Evolutionary conservation across 345 rosid species (phyloP).

Genomic region (Eucalyptus globulus): DNA sequence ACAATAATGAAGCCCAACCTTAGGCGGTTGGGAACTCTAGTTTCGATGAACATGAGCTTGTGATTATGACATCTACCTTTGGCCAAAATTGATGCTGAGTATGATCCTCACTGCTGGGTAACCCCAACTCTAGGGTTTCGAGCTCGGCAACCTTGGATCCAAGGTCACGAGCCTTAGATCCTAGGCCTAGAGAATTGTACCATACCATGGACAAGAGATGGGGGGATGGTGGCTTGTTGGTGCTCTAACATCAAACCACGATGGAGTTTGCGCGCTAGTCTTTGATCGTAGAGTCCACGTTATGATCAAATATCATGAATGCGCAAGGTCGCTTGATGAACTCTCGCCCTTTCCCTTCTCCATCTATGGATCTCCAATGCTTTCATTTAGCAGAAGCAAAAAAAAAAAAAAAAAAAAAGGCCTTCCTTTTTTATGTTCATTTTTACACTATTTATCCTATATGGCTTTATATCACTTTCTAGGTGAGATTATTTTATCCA

Average conservation of each 20-base stretch:
- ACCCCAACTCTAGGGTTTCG: background rate
- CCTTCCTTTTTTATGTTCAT: too few species aligned
- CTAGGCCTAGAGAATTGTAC: background rate
- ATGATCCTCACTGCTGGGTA: background rate
- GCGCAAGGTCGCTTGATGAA: background rate
- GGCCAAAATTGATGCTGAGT: background rate
- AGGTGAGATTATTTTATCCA: too few species aligned
- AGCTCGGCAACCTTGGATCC: background rate
- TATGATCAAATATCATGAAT: background rate
- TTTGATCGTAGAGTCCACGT: background rate
- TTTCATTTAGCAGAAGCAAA: too few species aligned
- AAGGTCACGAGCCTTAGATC: background rate
- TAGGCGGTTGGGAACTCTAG: background rate
- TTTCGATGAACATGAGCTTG: background rate
- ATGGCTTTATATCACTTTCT: fast-evolving
- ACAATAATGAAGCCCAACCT: background rate
- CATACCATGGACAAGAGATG: background rate
- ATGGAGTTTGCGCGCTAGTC: fast-evolving
- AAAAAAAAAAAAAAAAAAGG: too few species aligned
- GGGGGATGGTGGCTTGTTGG: fast-evolving
- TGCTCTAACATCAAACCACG: background rate
- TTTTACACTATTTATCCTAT: background rate
- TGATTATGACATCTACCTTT: background rate
- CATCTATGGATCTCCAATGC: background rate
- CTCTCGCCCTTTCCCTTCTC: background rate